Evolutionary conservation across 352 stramenopile genomes (phyloP).

Genomic region (Globisporangium alternatum): DNA sequence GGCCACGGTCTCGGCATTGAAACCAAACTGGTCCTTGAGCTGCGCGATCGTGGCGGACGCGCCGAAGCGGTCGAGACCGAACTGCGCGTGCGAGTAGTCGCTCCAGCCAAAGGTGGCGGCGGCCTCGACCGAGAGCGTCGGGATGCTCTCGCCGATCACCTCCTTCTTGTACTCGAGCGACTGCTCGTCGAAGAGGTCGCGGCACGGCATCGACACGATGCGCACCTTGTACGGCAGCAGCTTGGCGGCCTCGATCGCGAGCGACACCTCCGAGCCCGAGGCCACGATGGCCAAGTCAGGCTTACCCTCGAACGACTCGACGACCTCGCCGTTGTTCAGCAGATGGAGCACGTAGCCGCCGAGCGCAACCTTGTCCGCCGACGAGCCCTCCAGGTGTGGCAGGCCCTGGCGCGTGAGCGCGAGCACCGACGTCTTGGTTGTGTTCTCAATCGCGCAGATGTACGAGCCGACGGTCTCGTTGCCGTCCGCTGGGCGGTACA

Average conservation of each 20-base stretch:
- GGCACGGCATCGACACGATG: slow-evolving; percentile 97
- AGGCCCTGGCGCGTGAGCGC: slow-evolving; percentile 91
- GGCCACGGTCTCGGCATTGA: slow-evolving; percentile 93
- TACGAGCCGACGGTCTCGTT: slow-evolving; percentile 98
- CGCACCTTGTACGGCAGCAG: slow-evolving; percentile 84
- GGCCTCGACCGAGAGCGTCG: slow-evolving; percentile 96
- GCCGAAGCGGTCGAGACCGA: slow-evolving; percentile 88
- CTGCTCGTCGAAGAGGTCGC: slow-evolving; percentile 97
- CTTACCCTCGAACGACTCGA: slow-evolving; percentile 61
- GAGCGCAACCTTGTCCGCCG: slow-evolving; percentile 89
- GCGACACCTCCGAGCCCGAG: slow-evolving; percentile 95
- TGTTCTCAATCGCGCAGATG: slow-evolving; percentile 80
- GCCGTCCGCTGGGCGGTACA: slow-evolving; percentile 96
- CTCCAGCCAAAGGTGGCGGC: slow-evolving; percentile 93
- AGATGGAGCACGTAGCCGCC: slow-evolving; percentile 84
- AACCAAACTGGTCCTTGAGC: slow-evolving; percentile 94
- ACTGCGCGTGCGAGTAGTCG: slow-evolving; percentile 95
- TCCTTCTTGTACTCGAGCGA: slow-evolving; percentile 93
- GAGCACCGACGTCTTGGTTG: slow-evolving; percentile 92
- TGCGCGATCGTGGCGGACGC: slow-evolving; percentile 85
- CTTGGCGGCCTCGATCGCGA: slow-evolving; percentile 95
- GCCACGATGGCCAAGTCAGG: slow-evolving; percentile 92
- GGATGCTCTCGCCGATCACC: slow-evolving; percentile 94
- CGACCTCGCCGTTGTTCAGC: slow-evolving; percentile 75
- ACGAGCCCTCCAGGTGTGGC: slow-evolving; percentile 89